Evolutionary conservation across 257 asterid genomes (phyloP).

Genomic region (Henckelia pumila): DNA sequence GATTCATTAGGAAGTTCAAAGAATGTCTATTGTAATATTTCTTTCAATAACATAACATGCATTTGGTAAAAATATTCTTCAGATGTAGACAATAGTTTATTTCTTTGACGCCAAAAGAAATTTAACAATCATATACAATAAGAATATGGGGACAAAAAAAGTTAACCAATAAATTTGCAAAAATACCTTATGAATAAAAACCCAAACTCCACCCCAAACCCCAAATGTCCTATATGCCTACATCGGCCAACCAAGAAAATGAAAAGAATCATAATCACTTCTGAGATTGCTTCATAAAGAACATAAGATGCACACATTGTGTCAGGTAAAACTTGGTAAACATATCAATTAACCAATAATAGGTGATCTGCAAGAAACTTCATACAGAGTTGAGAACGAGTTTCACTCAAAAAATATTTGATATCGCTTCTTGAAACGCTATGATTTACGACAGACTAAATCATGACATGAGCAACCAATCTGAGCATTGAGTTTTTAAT

Average conservation of each 20-base stretch:
- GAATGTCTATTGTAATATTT: not conserved
- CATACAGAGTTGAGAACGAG: not conserved
- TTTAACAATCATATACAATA: not conserved
- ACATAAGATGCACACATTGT: not conserved
- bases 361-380: not conserved
- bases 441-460: not conserved
- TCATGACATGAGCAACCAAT: not conserved
- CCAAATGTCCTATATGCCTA: not conserved
- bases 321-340: not conserved
- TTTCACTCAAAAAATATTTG: not conserved
- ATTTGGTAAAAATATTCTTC: no score
- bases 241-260: not conserved
- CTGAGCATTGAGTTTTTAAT: not conserved
- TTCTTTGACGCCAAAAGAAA: no score
- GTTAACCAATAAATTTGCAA: no score
- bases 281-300: not conserved
- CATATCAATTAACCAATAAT: no score
- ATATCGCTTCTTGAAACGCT: not conserved
- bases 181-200: not conserved
- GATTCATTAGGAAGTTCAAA: not conserved
- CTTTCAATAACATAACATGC: not conserved
- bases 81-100: not conserved
- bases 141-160: not conserved
- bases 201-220: not conserved
- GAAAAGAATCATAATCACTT: no score